Base-by-base conservation (phyloP, 2,329 filamentous ascomycete genomes). In the Fusarium secorum region DNA sequence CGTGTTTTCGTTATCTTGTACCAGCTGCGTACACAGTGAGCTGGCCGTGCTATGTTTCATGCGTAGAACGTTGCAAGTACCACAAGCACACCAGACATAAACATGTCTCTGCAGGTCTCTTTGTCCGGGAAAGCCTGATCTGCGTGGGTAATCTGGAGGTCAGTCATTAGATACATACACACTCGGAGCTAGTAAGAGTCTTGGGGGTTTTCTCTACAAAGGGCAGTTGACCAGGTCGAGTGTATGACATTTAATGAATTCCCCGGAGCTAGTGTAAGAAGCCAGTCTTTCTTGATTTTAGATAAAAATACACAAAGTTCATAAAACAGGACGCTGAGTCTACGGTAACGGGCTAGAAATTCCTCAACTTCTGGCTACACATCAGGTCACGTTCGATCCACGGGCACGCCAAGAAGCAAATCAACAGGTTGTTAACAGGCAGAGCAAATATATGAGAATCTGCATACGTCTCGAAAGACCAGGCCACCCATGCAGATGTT, bases 51-150 rank as follows among this genome's bases (percentile, higher is more conserved):
- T 54, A 24, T 36, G 58, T 57, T 45, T 41, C 53, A 57, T 45
- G 22, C 11, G 18, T 52, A 35, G 28, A 49, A 52, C 13, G 26
- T 36, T 51, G 30, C 38, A 56, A 69, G 65, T 35, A 57, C 35
- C 41, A 32, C 28, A 49, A 22, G 56, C 38, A 32, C 41, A 33
- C 24, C 28, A 55, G 38, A 18, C 41, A 68, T 30, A 48, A 18
- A 28, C 28, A 20, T 38, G 52, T 57, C 33, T 39, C 63, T 64
- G 45, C 57, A 42, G 39, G 58, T 39, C 46, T 60, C 22, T 44
- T 48, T 49, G 28, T 49, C 62, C 35, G 30, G 62, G 24, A 41
- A 59, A 42, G 51, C 59, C 54, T 71, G 54, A 33, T 58, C 59
- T 65, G 46, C 51, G 64, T 55, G 28, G 22, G 53, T 49, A 42